These are phyloP conservation scores for Beauveria sp. DNA, from an alignment of 2,329 filamentous ascomycete genomes.

Conservation along the genomic window DNA sequence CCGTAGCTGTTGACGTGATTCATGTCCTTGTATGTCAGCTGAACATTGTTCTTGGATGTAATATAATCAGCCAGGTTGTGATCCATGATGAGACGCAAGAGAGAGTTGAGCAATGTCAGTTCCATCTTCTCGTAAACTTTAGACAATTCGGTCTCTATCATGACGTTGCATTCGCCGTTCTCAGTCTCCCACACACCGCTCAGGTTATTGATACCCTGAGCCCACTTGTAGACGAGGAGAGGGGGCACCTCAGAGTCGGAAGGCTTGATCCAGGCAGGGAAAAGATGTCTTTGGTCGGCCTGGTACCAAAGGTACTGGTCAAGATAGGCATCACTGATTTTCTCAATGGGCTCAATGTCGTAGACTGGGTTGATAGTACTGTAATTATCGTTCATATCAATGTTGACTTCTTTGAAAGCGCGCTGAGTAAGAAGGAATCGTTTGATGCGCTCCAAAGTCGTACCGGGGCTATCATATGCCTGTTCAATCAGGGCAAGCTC, in stretches of 20 bases:
- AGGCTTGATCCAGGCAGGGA: conserved; percentile 98
- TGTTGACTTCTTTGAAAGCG: conserved; percentile 98
- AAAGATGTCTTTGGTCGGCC: conserved; percentile 91
- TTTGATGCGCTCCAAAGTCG: conserved; percentile 92
- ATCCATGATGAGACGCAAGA: conserved; percentile 95
- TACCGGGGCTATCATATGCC: conserved; percentile 95
- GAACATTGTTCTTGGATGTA: conserved; percentile 98
- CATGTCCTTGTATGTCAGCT: conserved; percentile 99
- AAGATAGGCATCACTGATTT: conserved; percentile 97
- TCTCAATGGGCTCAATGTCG: conserved; percentile 97
- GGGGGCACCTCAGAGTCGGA: conserved; percentile 97
- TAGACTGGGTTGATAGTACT: conserved; percentile 98
- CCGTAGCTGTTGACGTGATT: conserved; percentile 98
- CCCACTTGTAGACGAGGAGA: conserved; percentile 95
- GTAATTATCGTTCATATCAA: conserved; percentile 99
- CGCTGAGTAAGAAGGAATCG: conserved; percentile 93
- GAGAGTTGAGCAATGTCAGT: conserved; percentile 85
- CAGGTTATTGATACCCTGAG: conserved; percentile 97
- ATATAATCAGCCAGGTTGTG: conserved; percentile 99
- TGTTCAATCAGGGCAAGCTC: conserved; percentile 95
- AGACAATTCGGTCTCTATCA: conserved; percentile 97
- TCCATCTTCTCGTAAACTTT: conserved; percentile 99
- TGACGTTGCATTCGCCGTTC: conserved; percentile 94
- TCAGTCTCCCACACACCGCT: conserved; percentile 90
- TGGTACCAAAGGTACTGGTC: conserved; percentile 99